A percentile compares a stretch with the other conserved stretches of the same genome.
Evolutionary conservation across 2,329 filamentous ascomycete species (phyloP).

Genomic region (Fusarium marasasianum): DNA sequence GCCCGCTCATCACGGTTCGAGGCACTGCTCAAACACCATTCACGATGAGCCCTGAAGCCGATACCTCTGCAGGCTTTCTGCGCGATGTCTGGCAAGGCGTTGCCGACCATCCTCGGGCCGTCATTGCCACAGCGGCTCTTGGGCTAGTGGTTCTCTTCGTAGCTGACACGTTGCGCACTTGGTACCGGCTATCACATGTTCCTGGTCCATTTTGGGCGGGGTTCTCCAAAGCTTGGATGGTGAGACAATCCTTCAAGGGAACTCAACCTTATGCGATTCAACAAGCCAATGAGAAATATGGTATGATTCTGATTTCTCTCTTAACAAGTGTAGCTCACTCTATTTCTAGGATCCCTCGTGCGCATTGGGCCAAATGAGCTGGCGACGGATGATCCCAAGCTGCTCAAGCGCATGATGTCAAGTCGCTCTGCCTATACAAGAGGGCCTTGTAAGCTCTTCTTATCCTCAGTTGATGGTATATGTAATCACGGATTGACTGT

Average conservation of each 20-base stretch:
- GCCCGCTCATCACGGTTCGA: neutral
- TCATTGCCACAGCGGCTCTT: neutral
- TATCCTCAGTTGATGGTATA: neutral
- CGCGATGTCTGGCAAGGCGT: neutral
- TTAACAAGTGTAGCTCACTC: fast-evolving
- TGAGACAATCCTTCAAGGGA: constrained; percentile 39
- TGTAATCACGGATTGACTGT: neutral
- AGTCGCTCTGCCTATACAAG: constrained; percentile 60
- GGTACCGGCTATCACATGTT: constrained; percentile 48
- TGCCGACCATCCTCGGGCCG: neutral
- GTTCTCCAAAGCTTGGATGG: constrained; percentile 48
- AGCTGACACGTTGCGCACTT: constrained; percentile 25
- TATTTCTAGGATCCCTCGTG: neutral
- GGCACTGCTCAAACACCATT: neutral
- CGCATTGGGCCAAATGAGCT: constrained; percentile 17
- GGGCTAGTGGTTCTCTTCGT: constrained; percentile 11
- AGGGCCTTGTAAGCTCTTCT: constrained; percentile 51
- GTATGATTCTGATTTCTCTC: neutral
- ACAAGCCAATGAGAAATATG: constrained; percentile 13
- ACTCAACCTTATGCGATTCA: constrained; percentile 39
- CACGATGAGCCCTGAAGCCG: neutral
- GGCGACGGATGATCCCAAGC: neutral
- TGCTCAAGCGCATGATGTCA: constrained; percentile 52
- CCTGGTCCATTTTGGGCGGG: constrained; percentile 48
- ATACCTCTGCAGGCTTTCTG: neutral